Evolutionary conservation across 805 yeast genomes (phyloP).

Genomic region (Zygosaccharomyces gambellarensis): DNA sequence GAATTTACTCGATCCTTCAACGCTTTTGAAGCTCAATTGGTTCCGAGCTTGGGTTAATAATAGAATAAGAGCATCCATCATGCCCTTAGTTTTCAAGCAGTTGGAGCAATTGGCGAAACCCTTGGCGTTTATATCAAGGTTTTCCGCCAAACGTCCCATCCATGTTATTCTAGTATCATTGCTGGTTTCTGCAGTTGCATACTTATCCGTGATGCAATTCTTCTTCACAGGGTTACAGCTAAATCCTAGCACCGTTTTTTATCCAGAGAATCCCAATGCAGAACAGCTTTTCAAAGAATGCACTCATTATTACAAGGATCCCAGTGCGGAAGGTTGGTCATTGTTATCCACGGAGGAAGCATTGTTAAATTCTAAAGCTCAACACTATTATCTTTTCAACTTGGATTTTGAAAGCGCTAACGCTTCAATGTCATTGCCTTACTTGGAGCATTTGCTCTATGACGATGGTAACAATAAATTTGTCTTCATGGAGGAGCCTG

Average conservation of each 20-base stretch:
- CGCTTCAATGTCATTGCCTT: constrained; percentile 16
- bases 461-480: constrained; percentile 23
- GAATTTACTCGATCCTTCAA: background rate
- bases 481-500: constrained; percentile 23
- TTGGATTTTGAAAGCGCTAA: constrained; percentile 26
- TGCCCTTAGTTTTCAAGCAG: constrained; percentile 31
- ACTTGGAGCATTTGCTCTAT: constrained; percentile 31
- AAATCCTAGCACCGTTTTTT: constrained; percentile 19
- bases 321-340: constrained; percentile 20
- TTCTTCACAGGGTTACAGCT: constrained; percentile 43
- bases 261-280: constrained; percentile 15
- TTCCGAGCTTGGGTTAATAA: background rate
- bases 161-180: constrained; percentile 74
- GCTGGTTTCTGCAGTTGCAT: constrained; percentile 72
- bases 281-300: constrained; percentile 26
- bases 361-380: constrained; percentile 11
- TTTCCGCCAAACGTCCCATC: constrained; percentile 79
- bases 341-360: constrained; percentile 20
- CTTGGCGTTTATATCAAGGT: constrained; percentile 45
- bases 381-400: constrained; percentile 32
- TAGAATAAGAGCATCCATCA: constrained; percentile 3
- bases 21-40: constrained; percentile 4
- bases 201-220: constrained; percentile 66
- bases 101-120: constrained; percentile 32
- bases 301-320: constrained; percentile 25